These are phyloP conservation scores for Diplodia sapinea DNA, from an alignment of 2,329 filamentous ascomycete species.

Conservation along the genomic window DNA sequence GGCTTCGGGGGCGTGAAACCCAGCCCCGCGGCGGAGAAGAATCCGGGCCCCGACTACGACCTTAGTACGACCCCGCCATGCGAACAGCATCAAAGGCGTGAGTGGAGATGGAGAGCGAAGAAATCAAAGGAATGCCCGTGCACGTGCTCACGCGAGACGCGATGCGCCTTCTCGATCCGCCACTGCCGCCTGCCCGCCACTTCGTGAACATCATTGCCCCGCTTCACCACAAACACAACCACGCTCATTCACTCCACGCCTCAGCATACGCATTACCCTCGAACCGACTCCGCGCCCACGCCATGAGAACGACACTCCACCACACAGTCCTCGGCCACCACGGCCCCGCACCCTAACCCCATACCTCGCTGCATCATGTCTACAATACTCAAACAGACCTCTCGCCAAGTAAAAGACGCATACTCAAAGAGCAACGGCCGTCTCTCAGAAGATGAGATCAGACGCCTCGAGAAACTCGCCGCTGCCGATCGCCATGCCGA, in stretches of 20 bases:
- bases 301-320: neutral
- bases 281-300: neutral
- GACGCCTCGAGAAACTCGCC: constrained; percentile 41
- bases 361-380: neutral
- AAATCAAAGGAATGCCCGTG: neutral
- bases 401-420: constrained; percentile 43
- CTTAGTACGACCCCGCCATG: neutral
- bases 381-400: constrained; percentile 38
- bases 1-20: neutral
- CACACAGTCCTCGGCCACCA: neutral
- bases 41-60: neutral
- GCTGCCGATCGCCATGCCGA: constrained; percentile 45
- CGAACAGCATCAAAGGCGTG: neutral
- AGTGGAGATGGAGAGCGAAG: neutral
- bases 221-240: neutral
- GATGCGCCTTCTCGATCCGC: neutral
- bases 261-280: neutral
- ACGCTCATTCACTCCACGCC: neutral
- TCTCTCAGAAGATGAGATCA: constrained; percentile 39
- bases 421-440: constrained; percentile 42
- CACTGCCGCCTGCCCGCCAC: neutral
- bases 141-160: neutral
- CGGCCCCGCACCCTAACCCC: neutral
- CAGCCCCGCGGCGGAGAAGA: neutral
- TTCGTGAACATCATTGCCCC: neutral